Base-by-base conservation (phyloP, 768 basidiomycete genomes). In the Lactifluus pinguis region DNA sequence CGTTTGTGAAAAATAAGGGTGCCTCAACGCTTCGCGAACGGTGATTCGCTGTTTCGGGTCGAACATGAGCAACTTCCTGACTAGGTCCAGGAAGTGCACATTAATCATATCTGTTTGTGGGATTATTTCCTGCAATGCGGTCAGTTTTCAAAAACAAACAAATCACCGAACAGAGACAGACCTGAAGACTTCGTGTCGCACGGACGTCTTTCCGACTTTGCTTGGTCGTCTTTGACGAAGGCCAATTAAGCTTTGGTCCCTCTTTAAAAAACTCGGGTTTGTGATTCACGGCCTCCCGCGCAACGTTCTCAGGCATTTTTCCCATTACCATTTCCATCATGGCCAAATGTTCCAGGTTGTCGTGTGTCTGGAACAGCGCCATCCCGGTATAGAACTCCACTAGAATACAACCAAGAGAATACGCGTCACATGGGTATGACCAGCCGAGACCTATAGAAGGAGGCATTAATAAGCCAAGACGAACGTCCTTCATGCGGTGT, bases 301-400 rank as follows among this genome's bases (percentile, higher is more conserved):
- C 83, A 69, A 95, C 92, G 6, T 86, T 84, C 53, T 89, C 85
- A 0, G 95, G 92, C 87, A 98, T 95, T 76, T 89, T 91, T 60
- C 95, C 95, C 90, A 98, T 98, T 42, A 98, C 97, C 72, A 90
- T 87, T 72, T 98, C 95, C 97, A 99, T 99, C 97, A 99, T 99
- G 44, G 95, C 97, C 14, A 99, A 83, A 74, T 99, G 97, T 72
- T 99, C 97, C 9, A 98, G 82, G 72, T 99, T 98, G 74, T 98
- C 95, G 69, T 98, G 97, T 0, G 97, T 98, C 74, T 99, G 97
- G 76, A 97, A 99, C n/a, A 99, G 81, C 8, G 97, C 97, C 38
- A 93, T 84, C 30, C 97, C 97, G 17, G 97, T 99, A 76, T 85
- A 95, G 72, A 99, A 98, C 72, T 99, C 97, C 60, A 99, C 95